Percentiles rank a stretch among this genome's conserved stretches.
Evolutionary conservation across 2,329 filamentous ascomycete genomes (phyloP).

Genomic region (Aureobasidium subglaciale): DNA sequence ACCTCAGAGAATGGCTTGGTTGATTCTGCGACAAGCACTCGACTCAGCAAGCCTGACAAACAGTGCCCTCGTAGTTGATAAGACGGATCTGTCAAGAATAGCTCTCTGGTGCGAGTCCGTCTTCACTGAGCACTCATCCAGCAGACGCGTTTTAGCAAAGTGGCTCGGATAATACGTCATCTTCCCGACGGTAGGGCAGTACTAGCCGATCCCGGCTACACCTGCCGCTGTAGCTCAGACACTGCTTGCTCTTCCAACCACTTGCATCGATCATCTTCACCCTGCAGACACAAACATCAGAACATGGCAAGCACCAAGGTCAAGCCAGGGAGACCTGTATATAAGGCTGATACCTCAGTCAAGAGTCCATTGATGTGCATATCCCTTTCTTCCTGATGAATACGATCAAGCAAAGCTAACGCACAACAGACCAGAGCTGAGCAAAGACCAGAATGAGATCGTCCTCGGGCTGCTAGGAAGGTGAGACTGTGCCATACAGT

Average conservation of each 20-base stretch:
- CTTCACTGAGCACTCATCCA: background rate
- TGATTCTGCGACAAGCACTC: background rate
- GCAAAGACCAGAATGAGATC: constrained; percentile 6
- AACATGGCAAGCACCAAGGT: constrained; percentile 2
- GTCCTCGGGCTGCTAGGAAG: constrained; percentile 1
- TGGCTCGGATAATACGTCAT: constrained; percentile 9
- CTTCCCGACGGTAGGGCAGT: background rate
- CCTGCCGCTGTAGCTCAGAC: background rate
- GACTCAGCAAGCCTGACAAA: background rate
- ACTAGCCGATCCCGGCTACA: background rate
- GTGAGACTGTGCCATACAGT: background rate
- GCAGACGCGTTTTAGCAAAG: constrained; percentile 13
- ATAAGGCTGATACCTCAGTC: constrained; percentile 6
- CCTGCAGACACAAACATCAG: background rate
- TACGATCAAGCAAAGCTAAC: constrained; percentile 1
- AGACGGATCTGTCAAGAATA: background rate
- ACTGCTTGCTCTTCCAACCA: background rate
- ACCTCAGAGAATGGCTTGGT: background rate
- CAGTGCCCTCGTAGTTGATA: background rate
- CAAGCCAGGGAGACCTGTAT: background rate
- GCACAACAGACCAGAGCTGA: constrained; percentile 5
- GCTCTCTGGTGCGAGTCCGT: background rate
- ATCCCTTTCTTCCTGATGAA: background rate
- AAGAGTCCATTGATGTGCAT: background rate
- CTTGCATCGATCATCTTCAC: background rate